Conservation (phyloP, 1,139 yeast genomes). For the Suhomyces bokatorum region DNA sequence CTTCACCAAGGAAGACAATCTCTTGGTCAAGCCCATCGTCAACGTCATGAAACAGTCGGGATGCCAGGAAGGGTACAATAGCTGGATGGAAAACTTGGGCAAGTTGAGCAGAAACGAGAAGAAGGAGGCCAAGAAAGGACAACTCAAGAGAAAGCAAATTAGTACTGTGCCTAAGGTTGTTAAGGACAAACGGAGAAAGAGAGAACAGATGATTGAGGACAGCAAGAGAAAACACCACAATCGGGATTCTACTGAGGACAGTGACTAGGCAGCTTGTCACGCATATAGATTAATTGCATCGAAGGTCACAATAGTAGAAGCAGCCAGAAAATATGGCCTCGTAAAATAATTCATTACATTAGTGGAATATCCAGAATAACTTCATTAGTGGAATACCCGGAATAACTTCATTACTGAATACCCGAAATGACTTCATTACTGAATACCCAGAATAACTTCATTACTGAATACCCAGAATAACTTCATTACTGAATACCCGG, state of each 20-base stretch:
- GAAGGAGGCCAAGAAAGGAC: conserved; percentile 59
- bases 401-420: too few relatives aligned
- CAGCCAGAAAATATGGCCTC: too few relatives aligned
- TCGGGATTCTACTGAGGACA: not conserved
- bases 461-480: too few relatives aligned
- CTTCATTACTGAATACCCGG: too few relatives aligned
- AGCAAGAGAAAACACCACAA: conserved; percentile 54
- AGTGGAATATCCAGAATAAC: too few relatives aligned
- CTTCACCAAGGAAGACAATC: conserved; percentile 85
- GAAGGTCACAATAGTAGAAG: too few relatives aligned
- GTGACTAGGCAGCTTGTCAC: not conserved
- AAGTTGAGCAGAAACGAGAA: conserved; percentile 70
- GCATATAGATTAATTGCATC: too few relatives aligned
- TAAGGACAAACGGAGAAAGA: conserved; percentile 62
- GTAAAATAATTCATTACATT: too few relatives aligned
- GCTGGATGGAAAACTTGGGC: conserved; percentile 81
- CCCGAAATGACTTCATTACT: too few relatives aligned
- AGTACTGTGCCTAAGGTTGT: conserved; percentile 82
- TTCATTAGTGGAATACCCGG: too few relatives aligned
- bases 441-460: too few relatives aligned
- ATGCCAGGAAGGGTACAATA: conserved; percentile 60
- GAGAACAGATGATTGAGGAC: conserved; percentile 74
- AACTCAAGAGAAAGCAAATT: conserved; percentile 68
- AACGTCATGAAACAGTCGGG: conserved; percentile 97
- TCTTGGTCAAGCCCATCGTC: conserved; percentile 76